Evolutionary conservation across 768 basidiomycete species (phyloP).

Genomic region (Boletus vinaceobasis): DNA sequence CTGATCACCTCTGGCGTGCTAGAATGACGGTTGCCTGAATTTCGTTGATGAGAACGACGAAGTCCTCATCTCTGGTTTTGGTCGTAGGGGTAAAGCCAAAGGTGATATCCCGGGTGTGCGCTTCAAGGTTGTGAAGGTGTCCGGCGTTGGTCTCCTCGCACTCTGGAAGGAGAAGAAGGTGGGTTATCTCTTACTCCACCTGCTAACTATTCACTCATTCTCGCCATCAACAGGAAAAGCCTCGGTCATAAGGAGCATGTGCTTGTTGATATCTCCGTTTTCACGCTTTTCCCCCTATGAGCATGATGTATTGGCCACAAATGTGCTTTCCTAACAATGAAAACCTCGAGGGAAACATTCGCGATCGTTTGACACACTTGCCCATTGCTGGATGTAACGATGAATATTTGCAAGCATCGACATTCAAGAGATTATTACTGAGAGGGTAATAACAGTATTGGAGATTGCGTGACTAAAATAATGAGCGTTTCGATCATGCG

Average conservation of each 20-base stretch:
- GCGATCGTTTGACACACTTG: neutral
- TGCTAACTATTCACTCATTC: neutral
- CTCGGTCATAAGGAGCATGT: constrained; percentile 47
- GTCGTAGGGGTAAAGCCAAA: constrained; percentile 99
- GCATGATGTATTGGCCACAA: constrained; percentile 26
- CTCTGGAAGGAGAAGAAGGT: constrained; percentile 99
- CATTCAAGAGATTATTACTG: constrained; percentile 15
- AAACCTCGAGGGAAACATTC: neutral
- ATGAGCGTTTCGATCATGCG: constrained; percentile 14
- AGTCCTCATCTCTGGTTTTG: constrained; percentile 99
- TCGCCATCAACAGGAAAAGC: constrained; percentile 57
- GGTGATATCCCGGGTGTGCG: constrained; percentile 99
- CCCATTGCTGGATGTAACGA: neutral
- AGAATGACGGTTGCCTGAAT: constrained; percentile 98
- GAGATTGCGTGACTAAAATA: constrained; percentile 9
- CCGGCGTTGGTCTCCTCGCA: constrained; percentile 96
- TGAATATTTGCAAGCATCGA: constrained; percentile 10
- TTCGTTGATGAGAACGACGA: constrained; percentile 99
- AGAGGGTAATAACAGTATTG: constrained; percentile 21
- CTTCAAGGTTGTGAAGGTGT: constrained; percentile 99
- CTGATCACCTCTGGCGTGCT: constrained; percentile 10
- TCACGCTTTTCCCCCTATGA: constrained; percentile 18
- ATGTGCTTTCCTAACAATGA: constrained; percentile 21
- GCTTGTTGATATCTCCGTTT: neutral
- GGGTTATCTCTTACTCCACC: constrained; percentile 21